Evolutionary conservation across 2,329 filamentous ascomycete species (phyloP).

Genomic region (Nemania abortiva): DNA sequence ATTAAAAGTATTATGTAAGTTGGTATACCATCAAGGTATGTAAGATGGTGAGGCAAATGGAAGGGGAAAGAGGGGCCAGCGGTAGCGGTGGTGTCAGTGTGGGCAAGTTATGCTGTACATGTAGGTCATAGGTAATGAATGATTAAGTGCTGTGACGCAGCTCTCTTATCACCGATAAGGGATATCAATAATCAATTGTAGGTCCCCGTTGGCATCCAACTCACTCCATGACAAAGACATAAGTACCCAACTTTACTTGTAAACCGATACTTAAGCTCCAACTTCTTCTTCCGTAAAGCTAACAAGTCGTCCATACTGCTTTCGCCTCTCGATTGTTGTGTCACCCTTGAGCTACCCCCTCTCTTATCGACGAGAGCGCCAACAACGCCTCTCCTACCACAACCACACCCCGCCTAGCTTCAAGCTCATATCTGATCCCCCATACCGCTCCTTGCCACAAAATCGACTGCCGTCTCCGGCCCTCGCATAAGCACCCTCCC

Average conservation of each 20-base stretch:
- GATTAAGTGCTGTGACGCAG: conserved; percentile 29
- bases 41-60: too few relatives aligned
- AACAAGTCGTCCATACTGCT: not conserved
- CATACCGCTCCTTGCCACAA: conserved; percentile 23
- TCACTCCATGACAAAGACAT: conserved; percentile 15
- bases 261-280: not conserved
- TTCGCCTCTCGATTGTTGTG: not conserved
- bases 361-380: conserved; percentile 19
- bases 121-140: too few relatives aligned
- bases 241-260: not conserved
- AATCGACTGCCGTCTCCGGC: not conserved
- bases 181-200: conserved; percentile 9
- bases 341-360: conserved; percentile 1
- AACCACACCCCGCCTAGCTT: conserved; percentile 7
- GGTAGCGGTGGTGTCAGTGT: too few relatives aligned
- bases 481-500: not conserved
- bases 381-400: not conserved
- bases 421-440: not conserved
- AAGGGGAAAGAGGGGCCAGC: too few relatives aligned
- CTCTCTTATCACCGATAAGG: conserved; percentile 39
- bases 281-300: not conserved
- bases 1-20: too few relatives aligned
- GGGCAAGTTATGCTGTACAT: too few relatives aligned
- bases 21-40: too few relatives aligned
- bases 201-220: conserved; percentile 7